Base-by-base conservation (phyloP, 108 stramenopile genomes). In the Chaetoceros tenuissimus region DNA sequence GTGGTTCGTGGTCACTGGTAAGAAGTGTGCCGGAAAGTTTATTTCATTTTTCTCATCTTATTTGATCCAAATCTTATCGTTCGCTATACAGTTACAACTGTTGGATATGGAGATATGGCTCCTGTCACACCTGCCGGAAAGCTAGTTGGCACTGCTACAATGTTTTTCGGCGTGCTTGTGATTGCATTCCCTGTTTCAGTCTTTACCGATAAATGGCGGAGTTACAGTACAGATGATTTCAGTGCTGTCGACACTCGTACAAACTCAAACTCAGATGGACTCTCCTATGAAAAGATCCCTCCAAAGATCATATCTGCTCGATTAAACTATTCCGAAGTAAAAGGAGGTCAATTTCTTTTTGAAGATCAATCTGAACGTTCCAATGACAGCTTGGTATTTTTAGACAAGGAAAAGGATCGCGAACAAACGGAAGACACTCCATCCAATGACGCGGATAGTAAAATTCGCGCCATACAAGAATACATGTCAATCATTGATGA, bases 1-100 rank as follows among this genome's bases (percentile, higher is more conserved):
- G 77, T 87, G 86, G 86, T 87, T 87, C 69, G 56, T 87, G 19
- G 82, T 83, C 18, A 84, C 86, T 17, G n/a, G n/a, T n/a, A n/a
- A n/a, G n/a, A n/a, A n/a, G n/a, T n/a, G n/a, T n/a, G n/a, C n/a
- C n/a, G n/a, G n/a, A n/a, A 31, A 31, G 26, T 44, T 44, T 44
- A n/a, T n/a, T n/a, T n/a, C n/a, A n/a, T n/a, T n/a, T n/a, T n/a
- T n/a, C n/a, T n/a, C n/a, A n/a, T n/a, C n/a, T n/a, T n/a, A n/a
- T n/a, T n/a, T n/a, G n/a, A n/a, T n/a, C n/a, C n/a, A n/a, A n/a
- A n/a, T n/a, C n/a, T n/a, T n/a, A n/a, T n/a, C n/a, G n/a, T n/a
- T n/a, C n/a, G n/a, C n/a, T n/a, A n/a, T n/a, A n/a, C n/a, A n/a
- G 78, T 78, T n/a, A 84, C 82, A n/a, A 79, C 82, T 1, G 78